Evolutionary conservation across 2,329 filamentous ascomycete genomes (phyloP).

Genomic region (Ophiosphaerella herpotricha): DNA sequence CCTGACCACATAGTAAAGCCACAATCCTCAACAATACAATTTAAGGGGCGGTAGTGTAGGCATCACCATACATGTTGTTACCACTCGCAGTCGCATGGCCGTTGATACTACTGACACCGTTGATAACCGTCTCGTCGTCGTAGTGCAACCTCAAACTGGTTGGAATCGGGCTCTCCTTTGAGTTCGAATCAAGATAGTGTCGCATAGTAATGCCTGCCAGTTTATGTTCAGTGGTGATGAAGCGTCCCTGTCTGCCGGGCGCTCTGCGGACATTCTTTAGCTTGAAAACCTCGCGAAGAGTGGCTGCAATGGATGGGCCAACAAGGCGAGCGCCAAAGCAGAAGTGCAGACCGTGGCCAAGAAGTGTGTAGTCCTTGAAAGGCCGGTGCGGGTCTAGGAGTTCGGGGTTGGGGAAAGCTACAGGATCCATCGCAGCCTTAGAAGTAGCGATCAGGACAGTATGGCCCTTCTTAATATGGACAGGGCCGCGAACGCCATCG

Average conservation of each 20-base stretch:
- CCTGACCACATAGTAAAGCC: background rate
- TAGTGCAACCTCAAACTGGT: constrained; percentile 33
- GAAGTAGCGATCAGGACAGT: constrained; percentile 49
- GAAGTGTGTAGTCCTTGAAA: constrained; percentile 37
- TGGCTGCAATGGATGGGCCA: constrained; percentile 34
- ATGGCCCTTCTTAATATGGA: constrained; percentile 50
- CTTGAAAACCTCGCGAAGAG: constrained; percentile 40
- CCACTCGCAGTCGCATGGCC: constrained; percentile 18
- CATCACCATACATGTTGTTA: constrained; percentile 14
- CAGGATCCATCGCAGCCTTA: constrained; percentile 42
- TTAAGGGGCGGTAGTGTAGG: constrained; percentile 21
- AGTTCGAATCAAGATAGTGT: constrained; percentile 55
- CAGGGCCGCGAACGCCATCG: constrained; percentile 55
- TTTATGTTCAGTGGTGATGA: constrained; percentile 51
- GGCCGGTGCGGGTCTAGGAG: constrained; percentile 45
- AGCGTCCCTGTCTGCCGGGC: constrained; percentile 40
- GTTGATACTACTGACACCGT: constrained; percentile 11
- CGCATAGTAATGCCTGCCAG: constrained; percentile 55
- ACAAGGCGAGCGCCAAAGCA: constrained; percentile 41
- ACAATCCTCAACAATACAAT: background rate
- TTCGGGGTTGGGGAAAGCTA: constrained; percentile 39
- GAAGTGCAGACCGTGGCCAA: constrained; percentile 40
- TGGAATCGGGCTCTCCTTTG: constrained; percentile 51
- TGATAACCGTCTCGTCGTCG: constrained; percentile 24
- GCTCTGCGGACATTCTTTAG: constrained; percentile 39